Base-by-base conservation (phyloP, 1,139 yeast species). In the Pneumocystis canis region DNA sequence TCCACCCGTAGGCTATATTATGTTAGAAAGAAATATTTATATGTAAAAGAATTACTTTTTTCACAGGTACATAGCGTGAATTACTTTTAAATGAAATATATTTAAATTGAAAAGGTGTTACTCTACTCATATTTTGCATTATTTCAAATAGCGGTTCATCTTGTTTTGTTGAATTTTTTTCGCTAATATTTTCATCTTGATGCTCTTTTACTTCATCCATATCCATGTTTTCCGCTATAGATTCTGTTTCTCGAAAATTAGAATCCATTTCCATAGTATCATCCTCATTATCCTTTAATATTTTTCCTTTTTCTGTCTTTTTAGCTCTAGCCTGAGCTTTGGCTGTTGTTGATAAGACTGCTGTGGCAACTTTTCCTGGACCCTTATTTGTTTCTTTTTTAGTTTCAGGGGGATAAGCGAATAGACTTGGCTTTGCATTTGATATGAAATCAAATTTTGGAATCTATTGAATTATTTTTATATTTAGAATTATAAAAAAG, bases 291-390 rank as follows among this genome's bases (percentile, higher is more conserved):
- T 76, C 77, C 56, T 73, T 73, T 39, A 37, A 40, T 5, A 60
- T 61, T 70, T 78, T 81, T 70, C 83, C 85, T 68, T 80, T 80
- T 71, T 81, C 82, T 41, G 82, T 79, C 77, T 85, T 86, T 74
- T 85, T 87, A 31, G 95, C 96, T 73, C 97, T 84, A 58, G 92
- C 94, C 75, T 87, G 87, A 28, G 97, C 97, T 72, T 85, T 85
- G 40, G 84, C 89, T 1, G 98, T 92, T 0, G 97, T 92, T 1
- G 97, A 89, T 67, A 92, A 79, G 31, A 92, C 95, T 2, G 97
- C 98, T 54, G 96, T 88, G 3, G 90, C 87, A 61, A 90, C 82
- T 76, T 88, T 90, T 72, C 88, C 97, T 3, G 94, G 89, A 65
- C 85, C 89, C 72, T 88, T 87, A 69, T 84, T 89, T 67, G 85